Evolutionary conservation across 2,329 filamentous ascomycete genomes (phyloP).

Genomic region (Huntiella decipiens): DNA sequence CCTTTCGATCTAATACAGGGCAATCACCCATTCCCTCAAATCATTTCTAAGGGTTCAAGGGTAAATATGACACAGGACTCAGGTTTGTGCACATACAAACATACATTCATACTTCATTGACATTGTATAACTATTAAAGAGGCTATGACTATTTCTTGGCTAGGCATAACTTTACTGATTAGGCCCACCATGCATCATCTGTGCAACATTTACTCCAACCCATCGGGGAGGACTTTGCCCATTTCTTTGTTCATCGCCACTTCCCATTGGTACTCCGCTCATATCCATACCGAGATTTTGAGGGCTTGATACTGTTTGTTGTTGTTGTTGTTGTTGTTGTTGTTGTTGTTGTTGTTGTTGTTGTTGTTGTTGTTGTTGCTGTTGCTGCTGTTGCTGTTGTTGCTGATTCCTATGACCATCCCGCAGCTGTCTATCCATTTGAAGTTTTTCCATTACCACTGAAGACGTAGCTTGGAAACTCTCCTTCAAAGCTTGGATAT

Average conservation of each 20-base stretch:
- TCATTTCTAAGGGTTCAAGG: too few species aligned
- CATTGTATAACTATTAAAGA: too few species aligned
- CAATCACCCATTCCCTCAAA: too few species aligned
- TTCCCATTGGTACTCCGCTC: too few species aligned
- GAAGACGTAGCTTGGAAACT: conserved; percentile 33
- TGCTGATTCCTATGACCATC: conserved; percentile 12
- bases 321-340: conserved; percentile 13
- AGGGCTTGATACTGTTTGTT: neutral
- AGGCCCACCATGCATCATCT: conserved; percentile 22
- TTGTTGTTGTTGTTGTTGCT: conserved; percentile 17
- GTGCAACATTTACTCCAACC: conserved; percentile 26
- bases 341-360: conserved; percentile 19
- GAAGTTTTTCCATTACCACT: conserved; percentile 25
- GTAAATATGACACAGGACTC: too few species aligned
- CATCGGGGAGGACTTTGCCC: conserved; percentile 18
- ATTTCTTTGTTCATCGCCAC: neutral
- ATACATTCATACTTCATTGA: too few species aligned
- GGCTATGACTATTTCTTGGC: too few species aligned
- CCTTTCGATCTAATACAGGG: too few species aligned
- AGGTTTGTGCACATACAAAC: too few species aligned
- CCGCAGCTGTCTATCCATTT: conserved; percentile 20
- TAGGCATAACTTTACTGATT: conserved; percentile 3
- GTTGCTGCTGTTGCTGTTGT: conserved; percentile 18
- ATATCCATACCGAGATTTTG: neutral
- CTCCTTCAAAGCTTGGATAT: conserved; percentile 32